Evolutionary conservation across 345 rosid species (phyloP), one percentile per base, ranked within the genome.

Genomic region (Hibiscus mutabilis): DNA sequence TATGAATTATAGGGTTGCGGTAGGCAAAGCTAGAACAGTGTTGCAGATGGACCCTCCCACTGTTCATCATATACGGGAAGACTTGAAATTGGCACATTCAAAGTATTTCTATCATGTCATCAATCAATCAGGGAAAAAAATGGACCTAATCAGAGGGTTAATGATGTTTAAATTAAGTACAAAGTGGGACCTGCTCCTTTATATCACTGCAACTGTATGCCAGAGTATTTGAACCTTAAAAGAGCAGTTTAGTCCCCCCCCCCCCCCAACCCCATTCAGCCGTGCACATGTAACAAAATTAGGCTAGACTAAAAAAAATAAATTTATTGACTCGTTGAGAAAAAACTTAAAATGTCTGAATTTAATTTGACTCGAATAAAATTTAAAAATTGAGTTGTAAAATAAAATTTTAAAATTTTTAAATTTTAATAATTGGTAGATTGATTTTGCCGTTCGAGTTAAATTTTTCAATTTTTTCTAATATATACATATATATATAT

Each of bases 61-160:
- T 46, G 69, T 5, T 66, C 69, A 15, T 66, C 65, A 19, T 3
- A 42, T 40, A 42, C 22, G 9, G 47, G 47, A 68, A 75, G 68
- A 75, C 79, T 74, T 77, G 57, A 51, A 60, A 66, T 31, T 70
- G 75, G 81, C 81, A 82, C 75, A 75, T 82, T 82, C 84, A 79
- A 81, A 78, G 74, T 61, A 64, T 76, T 68, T 49, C 69, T 27
- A 62, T 66, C 79, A 71, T 27, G 59, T 66, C 79, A 73, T 63
- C 64, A 56, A 79, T 75, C 60, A 49, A 77, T 71, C 71, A 49
- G 19, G 14, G 19, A 70, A 55, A 51, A 51, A 66, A 73, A 60
- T 35, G 59, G 58, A 59, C 11, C 40, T 66, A 51, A 69, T 73
- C 70, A 55, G 18, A 37, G 1, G 19, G 1, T 37, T 19, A 64